Evolutionary conservation across 2,329 filamentous ascomycete genomes (phyloP), one percentile per base, ranked within the genome.

Genomic region (Botrytis elliptica): DNA sequence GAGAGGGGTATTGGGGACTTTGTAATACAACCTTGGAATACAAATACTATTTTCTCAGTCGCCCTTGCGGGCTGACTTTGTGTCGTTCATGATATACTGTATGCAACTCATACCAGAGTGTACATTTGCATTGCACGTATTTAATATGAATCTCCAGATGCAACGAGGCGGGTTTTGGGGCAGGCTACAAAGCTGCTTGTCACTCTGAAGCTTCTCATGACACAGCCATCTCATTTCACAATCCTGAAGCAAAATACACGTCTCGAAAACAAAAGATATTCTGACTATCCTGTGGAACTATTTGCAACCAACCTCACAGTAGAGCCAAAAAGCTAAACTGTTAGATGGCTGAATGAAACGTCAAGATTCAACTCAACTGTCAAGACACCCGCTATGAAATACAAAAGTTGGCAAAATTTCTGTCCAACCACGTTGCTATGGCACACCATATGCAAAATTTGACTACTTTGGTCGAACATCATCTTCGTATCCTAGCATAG

Each of bases 11-110:
- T 42, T 55, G n/a, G 40, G 33, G 22, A 40, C 36, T 38, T 29
- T 70, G 38, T 63, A 70, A 71, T 65, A 44, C 57, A 63, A 33
- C 33, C 33, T 33, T 33, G 33, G 33, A 33, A 70, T 63, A 4
- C 42, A 49, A 71, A 10, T 57, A 63, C 29, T 71, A 12, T 64
- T 71, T 38, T 59, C 67, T 64, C 72, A 71, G 62, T 60, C 70
- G 67, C 67, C 72, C 66, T 25, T 36, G 5, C n/a, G 67, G 67
- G 72, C 46, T 70, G 66, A 67, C 57, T 52, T 55, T 44, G n/a
- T 67, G 38, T 66, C 55, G 38, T 52, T 16, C n/a, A 59, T n/a
- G 46, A 36, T 73, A 57, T 52, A 14, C 52, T 44, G 29, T 8
- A 12, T 36, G 3, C 14, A 16, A 33, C 49, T 40, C 38, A 16